Evolutionary conservation across 257 asterid species (phyloP), one percentile per base, ranked within the genome.

Genomic region (Knoxia roxburghii): DNA sequence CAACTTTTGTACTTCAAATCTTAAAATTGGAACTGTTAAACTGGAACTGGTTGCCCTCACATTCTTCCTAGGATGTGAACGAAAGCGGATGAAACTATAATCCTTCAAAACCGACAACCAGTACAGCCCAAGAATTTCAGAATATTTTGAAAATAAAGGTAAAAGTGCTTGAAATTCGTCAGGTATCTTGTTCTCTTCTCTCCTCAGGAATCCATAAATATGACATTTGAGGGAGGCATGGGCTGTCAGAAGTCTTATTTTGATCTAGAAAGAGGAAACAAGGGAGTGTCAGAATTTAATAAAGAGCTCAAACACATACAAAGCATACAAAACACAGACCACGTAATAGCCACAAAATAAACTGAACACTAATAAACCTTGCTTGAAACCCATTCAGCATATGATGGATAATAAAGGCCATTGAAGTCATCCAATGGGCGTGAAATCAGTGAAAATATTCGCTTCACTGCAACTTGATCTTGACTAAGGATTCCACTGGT

Each of bases 311-410:
- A 58, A 58, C 14, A 46, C 11, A 58, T 12, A 58, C 61, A n/a
- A 27, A 23, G 62, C 27, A 11, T 18, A 46, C 20, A 62, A 43
- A 50, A n/a, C 39, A 78, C 46, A 30, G 50, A 27, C 39, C 61
- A 27, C 21, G 20, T 27, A 33, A 13, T 55, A 21, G 64, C 26
- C 64, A 8, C 21, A 17, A 46, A 64, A 29, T 35, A 65, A 2
- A 27, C 43, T 30, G 18, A 1, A 21, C 26, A 48, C 41, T 32
- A 32, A 30, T 41, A n/a, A 53, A 94, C 99, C 99, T 94, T 94
- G 96, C 97, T 90, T 56, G 96, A 88, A 77, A 90, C 99, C 99
- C 97, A 94, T 82, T 94, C 99, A 32, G 99, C 99, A 79, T 86
- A 94, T 67, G 99, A 94, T 60, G 99, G 99, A 81, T 85, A 90